Conservation (phyloP, 2,329 filamentous ascomycete species). For the Akanthomyces dipterigenus region DNA sequence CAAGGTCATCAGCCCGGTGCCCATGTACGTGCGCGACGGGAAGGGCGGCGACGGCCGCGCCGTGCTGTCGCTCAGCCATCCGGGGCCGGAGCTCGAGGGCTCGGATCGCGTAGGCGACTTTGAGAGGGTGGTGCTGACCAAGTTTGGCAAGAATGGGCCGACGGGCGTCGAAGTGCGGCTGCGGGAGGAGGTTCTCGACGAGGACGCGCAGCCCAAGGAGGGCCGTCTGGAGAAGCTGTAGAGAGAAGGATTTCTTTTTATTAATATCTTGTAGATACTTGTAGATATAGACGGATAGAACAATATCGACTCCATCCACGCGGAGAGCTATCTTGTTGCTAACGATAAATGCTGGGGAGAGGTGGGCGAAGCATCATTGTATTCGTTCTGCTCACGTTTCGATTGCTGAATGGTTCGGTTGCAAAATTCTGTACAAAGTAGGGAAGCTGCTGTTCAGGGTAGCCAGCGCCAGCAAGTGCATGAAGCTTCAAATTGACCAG, state of each 20-base stretch:
- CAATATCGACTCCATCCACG: background rate
- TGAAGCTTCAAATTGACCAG: too few relatives aligned
- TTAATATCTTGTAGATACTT: background rate
- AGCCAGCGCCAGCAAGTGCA: too few relatives aligned
- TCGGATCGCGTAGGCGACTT: constrained; percentile 47
- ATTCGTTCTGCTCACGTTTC: too few relatives aligned
- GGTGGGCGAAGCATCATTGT: too few relatives aligned
- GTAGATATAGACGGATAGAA: background rate
- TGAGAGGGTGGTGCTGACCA: constrained; percentile 52
- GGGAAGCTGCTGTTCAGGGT: too few relatives aligned
- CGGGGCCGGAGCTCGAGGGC: constrained; percentile 47
- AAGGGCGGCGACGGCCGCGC: constrained; percentile 36
- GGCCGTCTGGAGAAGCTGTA: constrained; percentile 22
- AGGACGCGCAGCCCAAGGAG: constrained; percentile 29
- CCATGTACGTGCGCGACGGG: constrained; percentile 33
- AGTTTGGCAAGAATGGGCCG: constrained; percentile 45
- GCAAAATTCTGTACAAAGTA: too few relatives aligned
- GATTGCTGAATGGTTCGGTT: too few relatives aligned
- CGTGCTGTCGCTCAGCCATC: constrained; percentile 51
- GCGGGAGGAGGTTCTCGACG: constrained; percentile 42
- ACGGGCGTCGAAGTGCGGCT: constrained; percentile 45
- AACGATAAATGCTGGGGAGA: background rate
- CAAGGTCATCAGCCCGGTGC: constrained; percentile 54
- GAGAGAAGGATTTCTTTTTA: background rate
- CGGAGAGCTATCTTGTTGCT: background rate